Evolutionary conservation across 2,329 filamentous ascomycete species (phyloP).

Genomic region (Alternaria tenuissima): DNA sequence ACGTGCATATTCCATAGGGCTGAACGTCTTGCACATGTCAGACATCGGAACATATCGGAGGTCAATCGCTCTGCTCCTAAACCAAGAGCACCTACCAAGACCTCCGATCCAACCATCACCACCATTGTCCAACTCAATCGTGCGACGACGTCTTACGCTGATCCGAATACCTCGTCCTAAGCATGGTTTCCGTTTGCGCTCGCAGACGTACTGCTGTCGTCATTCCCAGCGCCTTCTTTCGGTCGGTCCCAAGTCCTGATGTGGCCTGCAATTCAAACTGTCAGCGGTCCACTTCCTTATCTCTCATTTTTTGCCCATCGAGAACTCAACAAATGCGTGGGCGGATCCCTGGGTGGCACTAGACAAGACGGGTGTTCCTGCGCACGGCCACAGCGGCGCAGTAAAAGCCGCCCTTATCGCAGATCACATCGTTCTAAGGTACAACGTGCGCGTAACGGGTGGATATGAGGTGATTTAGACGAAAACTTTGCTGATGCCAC

Average conservation of each 20-base stretch:
- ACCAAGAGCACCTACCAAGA: neutral
- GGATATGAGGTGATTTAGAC: slow-evolving; percentile 14
- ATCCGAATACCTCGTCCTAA: slow-evolving; percentile 9
- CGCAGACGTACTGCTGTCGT: slow-evolving; percentile 40
- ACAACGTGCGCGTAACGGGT: slow-evolving; percentile 17
- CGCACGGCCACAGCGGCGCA: slow-evolving; percentile 27
- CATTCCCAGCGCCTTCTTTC: slow-evolving; percentile 53
- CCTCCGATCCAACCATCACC: slow-evolving; percentile 1
- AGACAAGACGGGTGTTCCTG: slow-evolving; percentile 35
- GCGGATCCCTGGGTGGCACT: slow-evolving; percentile 13
- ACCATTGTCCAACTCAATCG: neutral
- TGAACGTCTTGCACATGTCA: slow-evolving; percentile 24
- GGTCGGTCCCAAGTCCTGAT: slow-evolving; percentile 78
- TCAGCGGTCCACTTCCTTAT: slow-evolving; percentile 34
- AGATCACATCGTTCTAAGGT: slow-evolving; percentile 4
- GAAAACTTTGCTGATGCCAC: slow-evolving; percentile 46
- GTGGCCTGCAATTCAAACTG: slow-evolving; percentile 64
- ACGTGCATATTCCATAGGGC: slow-evolving; percentile 23
- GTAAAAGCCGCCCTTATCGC: slow-evolving; percentile 36
- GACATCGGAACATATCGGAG: slow-evolving; percentile 23
- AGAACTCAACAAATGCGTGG: slow-evolving; percentile 24
- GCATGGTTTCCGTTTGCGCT: slow-evolving; percentile 31
- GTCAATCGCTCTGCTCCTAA: neutral
- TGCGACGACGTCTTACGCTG: neutral
- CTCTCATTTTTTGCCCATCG: slow-evolving; percentile 12